Conservation (phyloP, 768 basidiomycete species). For the Boletus vinaceobasis region DNA sequence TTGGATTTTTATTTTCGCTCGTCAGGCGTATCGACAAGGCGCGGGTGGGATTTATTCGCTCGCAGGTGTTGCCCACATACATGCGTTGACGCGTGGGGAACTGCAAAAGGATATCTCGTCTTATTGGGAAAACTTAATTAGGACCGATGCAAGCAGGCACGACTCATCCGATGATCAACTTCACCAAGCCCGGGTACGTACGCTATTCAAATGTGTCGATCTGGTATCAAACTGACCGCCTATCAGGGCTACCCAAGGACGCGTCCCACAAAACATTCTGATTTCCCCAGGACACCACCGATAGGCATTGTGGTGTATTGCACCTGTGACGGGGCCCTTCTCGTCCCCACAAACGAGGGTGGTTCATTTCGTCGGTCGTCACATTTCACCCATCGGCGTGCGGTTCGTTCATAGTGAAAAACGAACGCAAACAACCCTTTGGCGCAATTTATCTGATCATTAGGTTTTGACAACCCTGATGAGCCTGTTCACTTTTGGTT, state of each 20-base stretch:
- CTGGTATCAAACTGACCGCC: not conserved
- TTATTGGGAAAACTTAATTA: not conserved
- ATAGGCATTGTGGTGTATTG: not conserved
- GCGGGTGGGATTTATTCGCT: not conserved
- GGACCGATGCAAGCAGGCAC: constrained; percentile 14
- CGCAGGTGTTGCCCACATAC: not conserved
- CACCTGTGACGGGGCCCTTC: not conserved
- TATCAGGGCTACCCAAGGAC: not conserved
- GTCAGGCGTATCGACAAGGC: not conserved
- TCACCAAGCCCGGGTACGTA: constrained; percentile 14
- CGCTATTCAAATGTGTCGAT: constrained; percentile 6
- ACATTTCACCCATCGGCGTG: constrained; percentile 1
- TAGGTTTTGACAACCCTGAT: constrained; percentile 10
- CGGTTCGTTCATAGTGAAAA: constrained; percentile 7
- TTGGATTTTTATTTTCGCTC: not conserved
- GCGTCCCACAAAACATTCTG: not conserved
- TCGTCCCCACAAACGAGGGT: not conserved
- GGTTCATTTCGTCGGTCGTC: not conserved
- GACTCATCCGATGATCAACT: not conserved
- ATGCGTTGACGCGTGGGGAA: not conserved
- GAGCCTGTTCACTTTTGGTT: constrained; percentile 12
- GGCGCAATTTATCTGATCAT: constrained; percentile 9
- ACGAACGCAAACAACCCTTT: constrained; percentile 8
- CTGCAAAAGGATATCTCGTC: not conserved
- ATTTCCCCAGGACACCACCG: not conserved